Evolutionary conservation across 2,329 filamentous ascomycete species (phyloP), one percentile per base, ranked within the genome.

Genomic region (Chaetoscypha palmicola): DNA sequence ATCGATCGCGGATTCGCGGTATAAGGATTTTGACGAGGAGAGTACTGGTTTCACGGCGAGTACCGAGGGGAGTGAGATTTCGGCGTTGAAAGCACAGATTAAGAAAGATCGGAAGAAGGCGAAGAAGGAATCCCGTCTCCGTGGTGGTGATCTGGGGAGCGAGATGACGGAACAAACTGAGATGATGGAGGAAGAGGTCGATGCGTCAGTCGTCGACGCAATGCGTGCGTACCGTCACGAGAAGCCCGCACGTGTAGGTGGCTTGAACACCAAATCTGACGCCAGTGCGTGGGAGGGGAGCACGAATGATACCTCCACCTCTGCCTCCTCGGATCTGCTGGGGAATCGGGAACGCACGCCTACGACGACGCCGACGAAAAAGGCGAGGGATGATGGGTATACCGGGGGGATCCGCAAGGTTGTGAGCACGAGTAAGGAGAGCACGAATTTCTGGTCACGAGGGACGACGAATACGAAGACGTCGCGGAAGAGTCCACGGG

Each of bases 221-320:
- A 77, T 97, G 44, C 79, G 83, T 46, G 79, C 79, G 24, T 97
- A 97, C 70, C 85, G 90, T 19, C 76, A 88, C 59, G 91, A 97
- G 68, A 86, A 83, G 63, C 71, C 88, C 2, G 91, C 91, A 1
- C 77, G 85, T 40, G 89, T 97, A 2, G 91, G 91, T 26, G 91
- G 91, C 16, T 69, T 97, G 63, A 97, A 97, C 67, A 81, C 83
- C 57, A 73, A 84, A 54, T 74, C 81, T 33, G 91, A 96, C 55
- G 85, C 82, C 48, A 85, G 80, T 47, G 71, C 78, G 53, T 94
- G 87, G 74, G 86, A 94, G 60, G 86, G 86, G 34, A 77, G 72
- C 10, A 79, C 79, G 24, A 75, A 71, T n/a, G 77, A 79, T 28
- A 75, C 56, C 39, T 42, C 41, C 9, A 54, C 48, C 2, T 46